Conservation (phyloP, 1,139 yeast species). For the Saccharomyces hybrid region DNA sequence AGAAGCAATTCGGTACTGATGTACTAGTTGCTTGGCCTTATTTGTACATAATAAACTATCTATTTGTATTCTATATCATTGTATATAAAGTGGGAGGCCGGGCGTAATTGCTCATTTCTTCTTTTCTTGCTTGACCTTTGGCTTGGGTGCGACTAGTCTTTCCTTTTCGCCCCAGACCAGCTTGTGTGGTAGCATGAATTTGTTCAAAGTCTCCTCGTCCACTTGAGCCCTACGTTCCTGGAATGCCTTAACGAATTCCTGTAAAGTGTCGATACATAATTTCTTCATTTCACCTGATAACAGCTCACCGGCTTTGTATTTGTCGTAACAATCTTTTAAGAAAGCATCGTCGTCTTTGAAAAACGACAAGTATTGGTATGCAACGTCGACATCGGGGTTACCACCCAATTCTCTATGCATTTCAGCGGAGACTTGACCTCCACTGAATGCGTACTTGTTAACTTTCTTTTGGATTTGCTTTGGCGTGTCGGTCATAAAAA, state of each 20-base stretch:
- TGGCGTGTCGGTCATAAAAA: conserved; percentile 91
- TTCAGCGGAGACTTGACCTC: conserved; percentile 82
- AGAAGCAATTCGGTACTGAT: no score
- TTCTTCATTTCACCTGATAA: conserved; percentile 93
- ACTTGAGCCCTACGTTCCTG: conserved; percentile 69
- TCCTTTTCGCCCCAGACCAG: conserved; percentile 65
- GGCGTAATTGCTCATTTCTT: conserved; percentile 2
- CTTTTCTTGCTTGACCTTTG: conserved; percentile 35
- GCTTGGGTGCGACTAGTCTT: conserved; percentile 62
- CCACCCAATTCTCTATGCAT: conserved; percentile 90
- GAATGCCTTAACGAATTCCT: conserved; percentile 68
- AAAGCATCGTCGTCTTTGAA: conserved; percentile 83
- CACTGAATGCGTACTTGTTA: conserved; percentile 94
- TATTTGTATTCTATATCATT: background rate
- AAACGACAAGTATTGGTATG: conserved; percentile 86
- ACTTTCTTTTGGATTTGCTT: conserved; percentile 89
- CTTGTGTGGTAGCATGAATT: conserved; percentile 81
- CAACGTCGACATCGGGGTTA: conserved; percentile 90
- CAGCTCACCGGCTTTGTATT: conserved; percentile 72
- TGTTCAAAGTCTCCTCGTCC: conserved; percentile 52
- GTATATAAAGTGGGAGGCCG: background rate
- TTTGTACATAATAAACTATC: no score
- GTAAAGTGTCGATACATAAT: conserved; percentile 71
- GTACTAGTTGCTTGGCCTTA: no score
- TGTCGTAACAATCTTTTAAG: conserved; percentile 51